phyloP scores from a whole-genome alignment of 257 asterid genomes.

The Scutellaria minor region DNA sequence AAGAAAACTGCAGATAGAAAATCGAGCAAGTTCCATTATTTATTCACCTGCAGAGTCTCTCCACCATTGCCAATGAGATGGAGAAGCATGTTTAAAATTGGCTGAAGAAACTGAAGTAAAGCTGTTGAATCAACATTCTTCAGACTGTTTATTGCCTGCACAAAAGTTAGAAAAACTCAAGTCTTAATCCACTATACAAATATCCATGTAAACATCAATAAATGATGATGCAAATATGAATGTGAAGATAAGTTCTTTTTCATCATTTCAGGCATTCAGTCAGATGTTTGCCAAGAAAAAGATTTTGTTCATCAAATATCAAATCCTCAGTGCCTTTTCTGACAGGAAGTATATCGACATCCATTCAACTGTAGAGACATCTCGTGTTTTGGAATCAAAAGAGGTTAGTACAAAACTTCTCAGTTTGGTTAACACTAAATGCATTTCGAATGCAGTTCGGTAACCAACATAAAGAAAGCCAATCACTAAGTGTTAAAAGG shows the following conservation, averaged over 20 bases:
- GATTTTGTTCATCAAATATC: neutral
- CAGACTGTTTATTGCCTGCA: constrained; percentile 97
- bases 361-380: constrained; percentile 18
- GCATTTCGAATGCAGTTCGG: neutral
- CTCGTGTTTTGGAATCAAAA: neutral
- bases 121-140: constrained; percentile 99
- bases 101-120: constrained; percentile 98
- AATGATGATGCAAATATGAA: constrained; percentile 21
- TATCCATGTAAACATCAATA: constrained; percentile 10
- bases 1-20: constrained; percentile 4
- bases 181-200: constrained; percentile 26
- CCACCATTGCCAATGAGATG: constrained; percentile 99
- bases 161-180: constrained; percentile 33
- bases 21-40: constrained; percentile 7
- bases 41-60: constrained; percentile 91
- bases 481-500: constrained; percentile 1
- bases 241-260: constrained; percentile 20
- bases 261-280: constrained; percentile 30
- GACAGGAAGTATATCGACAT: constrained; percentile 5
- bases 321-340: constrained; percentile 18
- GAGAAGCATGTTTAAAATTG: constrained; percentile 97
- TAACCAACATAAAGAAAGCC: constrained; percentile 17
- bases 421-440: constrained; percentile 8
- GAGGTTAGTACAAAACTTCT: neutral
- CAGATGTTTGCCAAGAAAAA: constrained; percentile 5